phyloP scores from a whole-genome alignment of 106 monocot species.

The Ottelia alismoides region DNA sequence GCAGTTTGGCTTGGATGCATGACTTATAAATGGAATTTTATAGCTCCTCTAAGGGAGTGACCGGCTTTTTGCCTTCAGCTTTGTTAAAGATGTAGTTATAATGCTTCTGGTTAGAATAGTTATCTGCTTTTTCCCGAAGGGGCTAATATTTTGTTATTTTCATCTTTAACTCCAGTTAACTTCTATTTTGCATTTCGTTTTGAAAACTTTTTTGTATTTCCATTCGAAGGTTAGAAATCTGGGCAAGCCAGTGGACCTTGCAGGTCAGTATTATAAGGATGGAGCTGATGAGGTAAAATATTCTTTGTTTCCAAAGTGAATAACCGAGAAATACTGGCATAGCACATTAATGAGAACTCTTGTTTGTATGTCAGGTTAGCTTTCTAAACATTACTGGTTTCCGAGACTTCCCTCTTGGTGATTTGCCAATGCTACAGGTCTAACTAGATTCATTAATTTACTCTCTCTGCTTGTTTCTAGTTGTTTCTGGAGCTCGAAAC shows the following conservation, averaged over 20 bases:
- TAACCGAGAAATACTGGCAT: background rate
- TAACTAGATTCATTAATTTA: background rate
- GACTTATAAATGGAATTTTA: too few relatives aligned
- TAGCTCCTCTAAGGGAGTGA: too few relatives aligned
- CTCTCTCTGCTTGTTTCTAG: background rate
- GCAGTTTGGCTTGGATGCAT: too few relatives aligned
- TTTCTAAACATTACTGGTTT: conserved; percentile 97
- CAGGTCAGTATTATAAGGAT: conserved; percentile 89
- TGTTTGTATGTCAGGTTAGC: conserved; percentile 47
- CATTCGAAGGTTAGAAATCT: conserved; percentile 98
- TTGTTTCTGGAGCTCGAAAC: background rate
- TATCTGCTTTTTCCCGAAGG: too few relatives aligned
- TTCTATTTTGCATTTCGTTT: too few relatives aligned
- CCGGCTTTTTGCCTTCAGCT: too few relatives aligned
- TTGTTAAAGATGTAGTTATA: too few relatives aligned
- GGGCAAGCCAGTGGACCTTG: conserved; percentile 95
- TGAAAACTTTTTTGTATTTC: too few relatives aligned
- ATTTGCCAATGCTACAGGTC: conserved; percentile 98
- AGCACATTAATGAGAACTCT: background rate
- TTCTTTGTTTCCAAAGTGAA: background rate
- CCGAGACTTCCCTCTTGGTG: conserved; percentile 91
- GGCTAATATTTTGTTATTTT: too few relatives aligned
- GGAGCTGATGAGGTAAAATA: conserved; percentile 88
- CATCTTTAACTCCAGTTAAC: too few relatives aligned
- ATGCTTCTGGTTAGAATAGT: too few relatives aligned